Evolutionary conservation across 1,284 basidiomycete genomes (phyloP), one percentile per base, ranked within the genome.

Genomic region (Apiotrichum siamense): DNA sequence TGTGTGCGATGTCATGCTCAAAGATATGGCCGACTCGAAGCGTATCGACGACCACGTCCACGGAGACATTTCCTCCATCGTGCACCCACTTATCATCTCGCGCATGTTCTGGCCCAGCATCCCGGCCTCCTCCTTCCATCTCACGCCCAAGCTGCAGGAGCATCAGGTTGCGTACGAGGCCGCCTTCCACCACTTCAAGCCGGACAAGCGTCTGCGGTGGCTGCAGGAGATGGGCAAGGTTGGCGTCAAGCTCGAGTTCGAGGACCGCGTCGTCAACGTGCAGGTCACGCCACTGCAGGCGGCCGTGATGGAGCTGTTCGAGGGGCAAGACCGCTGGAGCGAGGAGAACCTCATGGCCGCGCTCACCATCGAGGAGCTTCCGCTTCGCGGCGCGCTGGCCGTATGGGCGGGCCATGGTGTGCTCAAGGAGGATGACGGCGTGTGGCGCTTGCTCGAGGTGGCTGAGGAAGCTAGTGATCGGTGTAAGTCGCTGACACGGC

Each of bases 1-100:
- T 67, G 86, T 90, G 1, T 94, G 91, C 77, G 92, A 97, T 67
- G 90, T 97, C 52, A 97, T 97, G 92, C 75, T 97, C 65, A 87
- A 85, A 65, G 92, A 97, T 70, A 87, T 97, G 82, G 85, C 88
- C 7, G 91, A 96, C 68, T 94, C 92, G 36, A 86, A 85, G 62
- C 81, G 89, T 35, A 87, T 85, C 46, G 87, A 97, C 67, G 81
- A 82, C 25, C 85, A 86, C 68, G 82, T 96, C 5, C 88, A 93
- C 62, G 79, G 83, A 0, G 83, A 86, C 62, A 79, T 79, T 45
- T 53, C 86, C 84, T 80, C 82, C 4, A 77, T 82, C 13, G 76
- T 96, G 1, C 88, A 92, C 64, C 87, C 90, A 0, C 87, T 85
- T 0, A 85, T 97, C 62, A 86, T 97, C 39, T 97, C 93, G 12